Evolutionary conservation across 2,329 filamentous ascomycete species (phyloP).

Genomic region (Cladophialophora bantiana): DNA sequence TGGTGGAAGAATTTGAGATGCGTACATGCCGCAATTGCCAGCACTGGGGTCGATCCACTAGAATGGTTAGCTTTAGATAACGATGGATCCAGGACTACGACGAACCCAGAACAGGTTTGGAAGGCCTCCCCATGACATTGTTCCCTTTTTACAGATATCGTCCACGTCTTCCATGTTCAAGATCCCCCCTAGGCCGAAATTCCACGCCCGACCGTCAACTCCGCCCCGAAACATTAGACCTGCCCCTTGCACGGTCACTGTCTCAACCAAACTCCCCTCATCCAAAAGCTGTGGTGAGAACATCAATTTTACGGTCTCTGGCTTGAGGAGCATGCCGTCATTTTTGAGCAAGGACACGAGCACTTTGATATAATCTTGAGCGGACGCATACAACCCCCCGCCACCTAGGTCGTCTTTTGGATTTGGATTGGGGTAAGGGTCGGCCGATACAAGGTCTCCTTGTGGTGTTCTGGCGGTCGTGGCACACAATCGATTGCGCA

Average conservation of each 20-base stretch:
- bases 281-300: slow-evolving; percentile 34
- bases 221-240: slow-evolving; percentile 25
- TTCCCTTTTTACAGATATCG: slow-evolving; percentile 32
- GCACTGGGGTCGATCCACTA: slow-evolving; percentile 39
- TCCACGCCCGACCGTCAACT: slow-evolving; percentile 24
- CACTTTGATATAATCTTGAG: slow-evolving; percentile 44
- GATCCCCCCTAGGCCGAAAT: slow-evolving; percentile 34
- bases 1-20: slow-evolving; percentile 39
- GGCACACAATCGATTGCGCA: slow-evolving; percentile 38
- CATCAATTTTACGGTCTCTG: slow-evolving; percentile 38
- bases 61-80: slow-evolving; percentile 9
- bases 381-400: slow-evolving; percentile 51
- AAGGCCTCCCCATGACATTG: slow-evolving; percentile 40
- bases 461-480: slow-evolving; percentile 51
- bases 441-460: slow-evolving; percentile 47
- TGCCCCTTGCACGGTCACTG: background rate
- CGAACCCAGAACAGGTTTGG: slow-evolving; percentile 40
- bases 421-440: slow-evolving; percentile 50
- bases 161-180: slow-evolving; percentile 31
- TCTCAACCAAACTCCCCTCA: slow-evolving; percentile 11
- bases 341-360: slow-evolving; percentile 44
- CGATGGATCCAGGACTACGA: background rate
- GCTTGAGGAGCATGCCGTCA: slow-evolving; percentile 44
- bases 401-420: slow-evolving; percentile 54
- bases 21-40: slow-evolving; percentile 37